Conservation (phyloP, 306 rosid species). For the Prunus kanzakura region DNA sequence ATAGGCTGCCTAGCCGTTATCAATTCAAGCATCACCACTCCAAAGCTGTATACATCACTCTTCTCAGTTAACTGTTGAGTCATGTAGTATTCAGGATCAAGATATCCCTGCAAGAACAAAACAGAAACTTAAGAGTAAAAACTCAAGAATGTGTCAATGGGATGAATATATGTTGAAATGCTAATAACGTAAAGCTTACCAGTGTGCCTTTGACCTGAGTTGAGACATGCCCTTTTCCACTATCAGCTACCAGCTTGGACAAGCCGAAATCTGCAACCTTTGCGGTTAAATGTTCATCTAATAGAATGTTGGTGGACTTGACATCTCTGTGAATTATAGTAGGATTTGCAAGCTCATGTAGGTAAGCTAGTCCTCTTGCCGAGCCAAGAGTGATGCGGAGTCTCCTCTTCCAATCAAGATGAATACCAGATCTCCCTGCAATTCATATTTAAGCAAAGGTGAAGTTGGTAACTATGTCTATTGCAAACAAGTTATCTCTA, state of each 20-base stretch:
- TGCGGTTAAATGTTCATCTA: slow-evolving; percentile 79
- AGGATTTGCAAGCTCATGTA: slow-evolving; percentile 95
- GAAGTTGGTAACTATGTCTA: background rate
- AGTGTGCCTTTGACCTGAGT: slow-evolving; percentile 95
- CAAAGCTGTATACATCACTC: slow-evolving; percentile 91
- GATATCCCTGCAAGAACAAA: slow-evolving; percentile 61
- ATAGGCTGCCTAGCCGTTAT: slow-evolving; percentile 78
- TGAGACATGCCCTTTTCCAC: slow-evolving; percentile 78
- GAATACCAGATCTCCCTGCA: slow-evolving; percentile 70
- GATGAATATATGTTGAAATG: too few relatives aligned
- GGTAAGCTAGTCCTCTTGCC: slow-evolving; percentile 90
- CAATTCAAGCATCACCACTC: slow-evolving; percentile 87
- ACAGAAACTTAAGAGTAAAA: background rate
- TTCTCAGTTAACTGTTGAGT: slow-evolving; percentile 85
- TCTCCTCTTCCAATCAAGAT: slow-evolving; percentile 95
- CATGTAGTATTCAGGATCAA: slow-evolving; percentile 95
- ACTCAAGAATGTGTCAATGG: background rate
- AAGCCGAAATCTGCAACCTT: slow-evolving; percentile 98
- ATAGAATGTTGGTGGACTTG: slow-evolving; percentile 72
- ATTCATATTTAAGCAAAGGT: slow-evolving; percentile 14
- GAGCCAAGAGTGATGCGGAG: slow-evolving; percentile 90
- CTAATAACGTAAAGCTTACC: slow-evolving; percentile 41
- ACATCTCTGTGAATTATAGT: slow-evolving; percentile 94
- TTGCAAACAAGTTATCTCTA: too few relatives aligned
- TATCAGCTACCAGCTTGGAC: slow-evolving; percentile 75